Evolutionary conservation across 179 eudicot species (phyloP), one percentile per base, ranked within the genome.

Genomic region (Spinacia oleracea): DNA sequence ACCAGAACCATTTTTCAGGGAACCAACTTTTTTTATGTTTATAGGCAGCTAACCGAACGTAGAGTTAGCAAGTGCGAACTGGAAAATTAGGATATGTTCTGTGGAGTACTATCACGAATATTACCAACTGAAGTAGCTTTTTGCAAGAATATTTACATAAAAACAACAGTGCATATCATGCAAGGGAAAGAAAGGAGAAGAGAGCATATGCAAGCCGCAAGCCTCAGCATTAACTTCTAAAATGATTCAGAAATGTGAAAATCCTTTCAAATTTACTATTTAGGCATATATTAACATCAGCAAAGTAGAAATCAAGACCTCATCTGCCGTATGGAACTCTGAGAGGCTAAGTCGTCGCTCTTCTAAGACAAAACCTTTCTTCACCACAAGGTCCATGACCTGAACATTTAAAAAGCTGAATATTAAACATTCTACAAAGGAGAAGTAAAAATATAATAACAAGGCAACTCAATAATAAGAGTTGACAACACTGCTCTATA

Each of bases 261-360:
- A 21, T 62, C 3, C 40, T 38, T 38, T 38, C 40, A 38, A 38
- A 38, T 3, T 3, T 38, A 38, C 6, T 38, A 38, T 38, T 3
- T 38, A 3, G 1, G 40, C 6, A 38, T 38, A 38, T 38, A 38
- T 38, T 21, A 34, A 16, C 23, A 35, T 34, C 46, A 66, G 25
- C 2, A 43, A 34, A 34, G 29, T 9, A 3, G 46, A 72, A 62
- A 75, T 51, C 45, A 25, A 60, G 40, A 96, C 99, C 99, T 96
- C 99, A 81, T 96, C 97, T 58, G 99, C 99, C 38, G 90, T 89
- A 79, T 96, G 99, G 77, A 96, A 92, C 84, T 96, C 99, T 55
- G 99, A 92, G 32, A 96, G 88, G 84, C 98, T 96, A 79, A 96
- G 81, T 34, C 93, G 91, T 32, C 98, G 87, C 87, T 90, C 97